These are phyloP conservation scores for Plasmodium fragile DNA, from an alignment of 169 alveolate genomes.

Conservation along the genomic window DNA sequence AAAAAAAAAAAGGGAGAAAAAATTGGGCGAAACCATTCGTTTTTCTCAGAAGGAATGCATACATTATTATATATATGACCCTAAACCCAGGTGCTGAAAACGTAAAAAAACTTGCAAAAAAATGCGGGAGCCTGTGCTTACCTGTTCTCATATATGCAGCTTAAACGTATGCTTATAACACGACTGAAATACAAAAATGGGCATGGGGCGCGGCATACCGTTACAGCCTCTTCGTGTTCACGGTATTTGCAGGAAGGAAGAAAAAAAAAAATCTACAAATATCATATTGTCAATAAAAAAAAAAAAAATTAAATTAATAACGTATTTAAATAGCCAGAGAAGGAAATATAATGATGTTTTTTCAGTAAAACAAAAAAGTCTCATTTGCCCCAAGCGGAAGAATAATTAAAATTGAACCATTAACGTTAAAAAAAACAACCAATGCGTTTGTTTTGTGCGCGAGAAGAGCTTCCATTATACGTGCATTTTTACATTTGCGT, in stretches of 20 bases:
- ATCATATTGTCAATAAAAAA: not conserved
- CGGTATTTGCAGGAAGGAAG: not conserved
- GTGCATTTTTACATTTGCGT: not conserved
- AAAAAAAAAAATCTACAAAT: not conserved
- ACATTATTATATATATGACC: not conserved
- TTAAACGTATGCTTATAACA: not conserved
- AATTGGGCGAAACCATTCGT: not conserved
- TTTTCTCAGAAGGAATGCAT: not conserved
- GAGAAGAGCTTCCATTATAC: not conserved
- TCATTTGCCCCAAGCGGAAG: not conserved
- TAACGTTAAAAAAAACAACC: not conserved
- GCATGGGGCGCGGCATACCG: not conserved
- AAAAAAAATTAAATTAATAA: not conserved
- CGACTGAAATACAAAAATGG: not conserved
- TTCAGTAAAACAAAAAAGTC: not conserved
- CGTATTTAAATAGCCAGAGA: not conserved
- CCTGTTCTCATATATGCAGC: not conserved
- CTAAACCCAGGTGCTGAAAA: not conserved
- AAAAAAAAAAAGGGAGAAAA: not conserved
- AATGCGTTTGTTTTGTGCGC: not conserved
- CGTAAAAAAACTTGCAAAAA: not conserved
- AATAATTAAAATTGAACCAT: not conserved
- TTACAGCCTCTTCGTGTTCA: not conserved
- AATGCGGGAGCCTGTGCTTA: not conserved
- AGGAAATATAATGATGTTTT: not conserved